Evolutionary conservation across 257 asterid genomes (phyloP), one percentile per base, ranked within the genome.

Genomic region (Solanum rostratum): DNA sequence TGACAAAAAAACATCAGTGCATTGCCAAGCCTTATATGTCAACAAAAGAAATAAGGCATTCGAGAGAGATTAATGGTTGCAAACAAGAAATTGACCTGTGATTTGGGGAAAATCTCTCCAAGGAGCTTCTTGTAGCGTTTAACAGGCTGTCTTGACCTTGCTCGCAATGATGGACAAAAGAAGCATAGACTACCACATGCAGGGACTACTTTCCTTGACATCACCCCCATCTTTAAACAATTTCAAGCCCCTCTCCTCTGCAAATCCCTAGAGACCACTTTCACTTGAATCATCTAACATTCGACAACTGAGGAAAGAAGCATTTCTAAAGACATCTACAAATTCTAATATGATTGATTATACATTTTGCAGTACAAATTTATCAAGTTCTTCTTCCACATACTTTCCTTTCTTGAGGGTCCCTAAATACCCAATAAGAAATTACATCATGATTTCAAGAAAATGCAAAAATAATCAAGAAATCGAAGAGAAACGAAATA

Each of bases 81-180:
- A 82, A 43, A 2, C 41, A 52, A 85, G 73, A 65, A 45, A 59
- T 62, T 53, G 76, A 89, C 93, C 93, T 90, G 93, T 85, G 90
- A 86, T 65, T 91, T 87, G 14, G 91, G 93, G 65, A 90, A 90
- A 29, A 90, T 90, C 60, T 89, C 90, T 1, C 88, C 84, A 10
- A 90, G 90, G 71, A 90, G 88, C 89, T 90, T 90, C 90, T 90
- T 90, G 87, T 90, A 90, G 46, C 93, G 89, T 60, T 90, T 90
- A 57, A 90, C 93, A 4, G 93, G 93, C 85, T 90, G 93, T 57
- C 93, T 90, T 15, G 93, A 90, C 82, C 93, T 84, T 76, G 93
- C 91, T 49, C 93, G 85, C 89, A 90, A 7, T 69, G 93, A 87
- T 12, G 93, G 93, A 84, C 93, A 90, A 81, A 88, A 89, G 85